Evolutionary conservation across 75 land plant genomes (phyloP), one percentile per base, ranked within the genome.

Genomic region (Ceratopteris richardii): DNA sequence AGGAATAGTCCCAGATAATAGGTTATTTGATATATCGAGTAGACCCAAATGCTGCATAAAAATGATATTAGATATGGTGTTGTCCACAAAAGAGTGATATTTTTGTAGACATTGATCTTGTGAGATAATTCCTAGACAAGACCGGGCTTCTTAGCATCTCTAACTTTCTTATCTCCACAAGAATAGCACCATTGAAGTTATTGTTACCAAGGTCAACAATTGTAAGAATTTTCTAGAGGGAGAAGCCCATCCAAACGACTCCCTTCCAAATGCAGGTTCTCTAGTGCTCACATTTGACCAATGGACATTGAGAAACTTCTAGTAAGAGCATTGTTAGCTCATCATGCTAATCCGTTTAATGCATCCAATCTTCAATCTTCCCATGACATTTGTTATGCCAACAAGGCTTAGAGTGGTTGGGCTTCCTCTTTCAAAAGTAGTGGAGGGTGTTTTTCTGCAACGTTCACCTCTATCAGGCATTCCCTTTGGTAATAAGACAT

Each of bases 1-100:
- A 10, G 91, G 87, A 57, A 87, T 83, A 39, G 47, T 57, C 11
- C 91, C 91, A 12, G 75, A 61, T 0, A 87, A 61, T 33, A 80
- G 70, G 33, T 87, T 87, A 42, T 70, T 72, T 24, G 87, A 87
- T 26, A 87, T 57, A 29, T 66, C 68, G 16, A 66, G 52, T 4
- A 21, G 7, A 23, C 43, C 39, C 17, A 33, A 14, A 14, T 58
- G n/a, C 60, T 39, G 73, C 0, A 70, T 31, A 39, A 69, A 69
- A 23, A 58, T 23, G 30, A 1, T 33, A 50, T 58, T 19, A n/a
- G 68, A 42, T 39, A 66, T 66, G 36, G 29, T 14, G 11, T 16
- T 62, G 48, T 31, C 52, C 61, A 64, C 68, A 30, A 70, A 70
- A 18, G 55, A 68, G 0, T 23, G 30, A 31, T 1, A 80, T 69